phyloP scores from a whole-genome alignment of 73 alveolate species.

The Tetrahymena borealis region DNA sequence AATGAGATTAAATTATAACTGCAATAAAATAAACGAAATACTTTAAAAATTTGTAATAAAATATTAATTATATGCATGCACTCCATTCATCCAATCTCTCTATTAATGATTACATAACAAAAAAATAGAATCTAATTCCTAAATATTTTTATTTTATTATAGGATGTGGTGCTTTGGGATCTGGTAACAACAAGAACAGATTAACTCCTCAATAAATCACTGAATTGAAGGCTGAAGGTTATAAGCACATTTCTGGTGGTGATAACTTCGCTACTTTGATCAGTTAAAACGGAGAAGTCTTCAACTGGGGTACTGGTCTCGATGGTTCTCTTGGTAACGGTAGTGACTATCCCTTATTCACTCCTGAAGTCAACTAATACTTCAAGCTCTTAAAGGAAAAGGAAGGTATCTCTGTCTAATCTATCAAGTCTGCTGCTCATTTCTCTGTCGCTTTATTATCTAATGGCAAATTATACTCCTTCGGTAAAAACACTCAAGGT shows the following conservation, averaged over 20 bases:
- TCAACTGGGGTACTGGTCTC: not conserved
- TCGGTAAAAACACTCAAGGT: not conserved
- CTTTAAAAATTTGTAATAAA: too few relatives aligned
- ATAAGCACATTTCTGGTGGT: not conserved
- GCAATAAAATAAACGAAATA: too few relatives aligned
- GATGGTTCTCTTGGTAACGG: not conserved
- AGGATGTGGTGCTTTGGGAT: slow-evolving; percentile 1
- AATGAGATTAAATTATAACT: too few relatives aligned
- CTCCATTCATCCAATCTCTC: too few relatives aligned
- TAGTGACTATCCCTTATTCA: not conserved
- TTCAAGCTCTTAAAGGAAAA: not conserved
- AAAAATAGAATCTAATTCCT: too few relatives aligned
- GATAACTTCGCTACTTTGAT: not conserved
- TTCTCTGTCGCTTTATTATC: not conserved
- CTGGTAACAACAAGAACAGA: not conserved
- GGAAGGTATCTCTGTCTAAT: not conserved
- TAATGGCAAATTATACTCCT: not conserved
- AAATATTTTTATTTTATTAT: not conserved
- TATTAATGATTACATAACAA: too few relatives aligned
- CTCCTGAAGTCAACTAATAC: not conserved
- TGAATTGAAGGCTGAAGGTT: not conserved
- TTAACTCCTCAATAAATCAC: not conserved
- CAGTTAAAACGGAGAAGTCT: not conserved
- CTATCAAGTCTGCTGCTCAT: not conserved
- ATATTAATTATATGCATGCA: too few relatives aligned